Evolutionary conservation across 2,329 filamentous ascomycete species (phyloP), one percentile per base, ranked within the genome.

Genomic region (Botrytis pseudocinerea): DNA sequence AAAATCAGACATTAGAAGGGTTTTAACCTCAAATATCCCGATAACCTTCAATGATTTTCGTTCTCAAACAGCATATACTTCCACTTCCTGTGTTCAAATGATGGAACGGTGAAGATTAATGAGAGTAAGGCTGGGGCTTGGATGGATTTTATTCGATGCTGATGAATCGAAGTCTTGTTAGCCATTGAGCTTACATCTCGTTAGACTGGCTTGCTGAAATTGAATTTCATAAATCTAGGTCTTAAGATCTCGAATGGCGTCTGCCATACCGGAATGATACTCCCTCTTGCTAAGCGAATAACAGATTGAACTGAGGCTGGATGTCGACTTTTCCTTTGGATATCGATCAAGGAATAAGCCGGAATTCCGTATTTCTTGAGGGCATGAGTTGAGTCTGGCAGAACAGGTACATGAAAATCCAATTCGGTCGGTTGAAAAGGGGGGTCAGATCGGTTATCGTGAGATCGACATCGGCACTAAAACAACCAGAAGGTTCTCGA

Each of bases 271-370:
- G 0, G 5, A 60, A 25, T 6, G 38, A 14, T 2, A 14, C 32
- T 1, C 4, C 20, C 22, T 60, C 1, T 60, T 38, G 57, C 22
- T 6, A 32, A 25, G 10, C 12, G 12, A 16, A 51, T 54, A 54
- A 25, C 12, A 54, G 48, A 16, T 3, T 54, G 2, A n/a, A 54
- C 0, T 6, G 2, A n/a, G 25, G 2, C 5, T 54, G 25, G 2
- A 16, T 54, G 6, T 54, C 48, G 4, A 54, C 5, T 16, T 54
- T 54, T 7, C 5, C 48, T 54, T n/a, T 54, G 25, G 38, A 5
- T 16, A 5, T n/a, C 25, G 5, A 54, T 54, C 2, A n/a, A n/a
- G 1, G 14, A 16, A 0, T 4, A 7, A n/a, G 3, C 3, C 22
- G 10, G 14, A 51, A 4, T n/a, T n/a, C 12, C 32, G 28, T 25